phyloP scores from a whole-genome alignment of 1,284 basidiomycete genomes.

The Leucoagaricus sp. region DNA sequence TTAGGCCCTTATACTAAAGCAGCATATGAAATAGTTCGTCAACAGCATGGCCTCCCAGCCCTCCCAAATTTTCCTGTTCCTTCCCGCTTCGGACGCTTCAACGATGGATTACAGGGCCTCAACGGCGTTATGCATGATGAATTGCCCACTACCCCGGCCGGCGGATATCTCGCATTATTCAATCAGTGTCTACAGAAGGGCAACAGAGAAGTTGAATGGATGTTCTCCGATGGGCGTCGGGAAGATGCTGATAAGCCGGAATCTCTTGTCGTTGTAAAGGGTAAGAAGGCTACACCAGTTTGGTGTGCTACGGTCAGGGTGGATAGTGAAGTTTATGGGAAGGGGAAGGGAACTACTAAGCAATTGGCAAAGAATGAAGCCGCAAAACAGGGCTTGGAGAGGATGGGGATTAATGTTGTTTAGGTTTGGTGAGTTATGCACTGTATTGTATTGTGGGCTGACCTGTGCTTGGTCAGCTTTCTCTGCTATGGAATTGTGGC shows the following conservation, averaged over 20 bases:
- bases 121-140: background rate
- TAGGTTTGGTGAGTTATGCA: constrained; percentile 19
- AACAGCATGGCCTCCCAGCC: constrained; percentile 59
- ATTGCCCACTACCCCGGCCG: background rate
- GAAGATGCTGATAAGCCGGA: constrained; percentile 15
- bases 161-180: constrained; percentile 73
- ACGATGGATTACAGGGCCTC: background rate
- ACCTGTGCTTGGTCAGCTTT: constrained; percentile 8
- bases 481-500: background rate
- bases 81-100: constrained; percentile 20
- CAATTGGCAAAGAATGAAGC: constrained; percentile 75
- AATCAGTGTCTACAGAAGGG: constrained; percentile 70
- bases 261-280: constrained; percentile 24
- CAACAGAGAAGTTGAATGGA: constrained; percentile 64
- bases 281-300: constrained; percentile 65
- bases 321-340: constrained; percentile 56
- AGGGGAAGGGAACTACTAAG: constrained; percentile 70
- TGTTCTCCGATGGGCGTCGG: constrained; percentile 49
- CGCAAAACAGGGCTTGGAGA: constrained; percentile 56
- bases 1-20: constrained; percentile 60
- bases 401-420: constrained; percentile 47
- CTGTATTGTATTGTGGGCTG: background rate
- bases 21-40: constrained; percentile 63
- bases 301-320: constrained; percentile 69
- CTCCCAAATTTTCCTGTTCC: constrained; percentile 14